Base-by-base conservation (phyloP, 2,329 filamentous ascomycete genomes). In the Pseudocercospora musae region DNA sequence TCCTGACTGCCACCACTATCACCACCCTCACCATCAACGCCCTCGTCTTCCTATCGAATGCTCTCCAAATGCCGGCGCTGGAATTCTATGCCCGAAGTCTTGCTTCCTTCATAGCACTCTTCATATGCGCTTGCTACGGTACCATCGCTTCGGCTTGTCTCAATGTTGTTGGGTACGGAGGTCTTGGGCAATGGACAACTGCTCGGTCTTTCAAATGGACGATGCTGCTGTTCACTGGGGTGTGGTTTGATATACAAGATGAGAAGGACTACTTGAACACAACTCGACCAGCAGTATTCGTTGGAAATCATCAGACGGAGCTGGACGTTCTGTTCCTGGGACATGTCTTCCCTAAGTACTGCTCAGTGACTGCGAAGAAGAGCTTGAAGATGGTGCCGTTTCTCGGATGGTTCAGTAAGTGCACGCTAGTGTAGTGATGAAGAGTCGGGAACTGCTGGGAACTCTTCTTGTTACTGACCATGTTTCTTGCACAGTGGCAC, bases 281-380 rank as follows among this genome's bases (percentile, higher is more conserved):
- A 52, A 87, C 82, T 9, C 82, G 94, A 57, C 95, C 95, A 0
- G 93, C 91, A 61, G 90, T 99, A 61, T 93, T 99, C 73, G 83
- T 99, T 69, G 90, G 90, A 44, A 98, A 98, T 78, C 95, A 99
- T 80, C 95, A 99, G 83, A 81, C 78, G 18, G 95, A 98, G 79
- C 86, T 99, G 69, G 95, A 99, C 74, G 90, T 99, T 44, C 84
- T 96, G 63, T 90, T 97, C 86, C 85, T 99, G 27, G 95, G 92
- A 65, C 82, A 84, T 77, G 86, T 96, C 72, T 98, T 97, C 79
- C 95, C 95, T 53, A 88, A 87, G 72, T 92, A 96, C 82, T 96
- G 90, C 82, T 92, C 88, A 72, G 90, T 99, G 63, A 97, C 94
- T 23, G 93, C 94, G 52, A 99, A 99, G 84, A 88, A 88, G 72